Conservation (phyloP, 495 filamentous ascomycete genomes). For the Lichenothelia convexa region DNA sequence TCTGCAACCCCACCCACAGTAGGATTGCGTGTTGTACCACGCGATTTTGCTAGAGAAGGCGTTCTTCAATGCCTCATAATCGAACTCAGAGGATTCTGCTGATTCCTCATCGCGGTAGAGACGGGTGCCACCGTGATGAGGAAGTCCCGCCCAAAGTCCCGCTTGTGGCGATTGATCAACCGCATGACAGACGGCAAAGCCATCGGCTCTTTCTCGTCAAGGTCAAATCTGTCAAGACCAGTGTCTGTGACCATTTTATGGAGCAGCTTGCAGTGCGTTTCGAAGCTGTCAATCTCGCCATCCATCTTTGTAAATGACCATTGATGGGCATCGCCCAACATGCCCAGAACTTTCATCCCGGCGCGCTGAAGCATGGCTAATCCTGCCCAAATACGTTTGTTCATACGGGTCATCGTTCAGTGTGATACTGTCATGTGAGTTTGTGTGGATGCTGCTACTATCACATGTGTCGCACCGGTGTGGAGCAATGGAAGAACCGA, state of each 20-base stretch:
- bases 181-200: slow-evolving; percentile 14
- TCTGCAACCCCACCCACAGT: slow-evolving; percentile 26
- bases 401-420: slow-evolving; percentile 25
- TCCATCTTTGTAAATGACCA: slow-evolving; percentile 21
- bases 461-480: slow-evolving; percentile 28
- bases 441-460: slow-evolving; percentile 27
- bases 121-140: slow-evolving; percentile 27
- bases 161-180: slow-evolving; percentile 21
- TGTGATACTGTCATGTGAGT: slow-evolving; percentile 25
- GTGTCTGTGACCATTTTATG: slow-evolving; percentile 16
- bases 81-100: too few relatives aligned
- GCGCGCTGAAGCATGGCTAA: slow-evolving; percentile 22
- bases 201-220: slow-evolving; percentile 26
- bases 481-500: slow-evolving; percentile 25
- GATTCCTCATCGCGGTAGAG: too few relatives aligned
- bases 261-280: slow-evolving; percentile 24
- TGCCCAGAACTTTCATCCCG: slow-evolving; percentile 25
- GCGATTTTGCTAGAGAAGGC: too few relatives aligned
- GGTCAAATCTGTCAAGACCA: slow-evolving; percentile 24
- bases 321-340: slow-evolving; percentile 28
- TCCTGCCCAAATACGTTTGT: slow-evolving; percentile 21
- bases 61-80: too few relatives aligned
- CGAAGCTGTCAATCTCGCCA: slow-evolving; percentile 17
- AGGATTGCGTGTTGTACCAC: slow-evolving; percentile 31
- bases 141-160: slow-evolving; percentile 26